Conservation (phyloP, 371 early-diverging fungal species). For the Mortierella sp. region DNA sequence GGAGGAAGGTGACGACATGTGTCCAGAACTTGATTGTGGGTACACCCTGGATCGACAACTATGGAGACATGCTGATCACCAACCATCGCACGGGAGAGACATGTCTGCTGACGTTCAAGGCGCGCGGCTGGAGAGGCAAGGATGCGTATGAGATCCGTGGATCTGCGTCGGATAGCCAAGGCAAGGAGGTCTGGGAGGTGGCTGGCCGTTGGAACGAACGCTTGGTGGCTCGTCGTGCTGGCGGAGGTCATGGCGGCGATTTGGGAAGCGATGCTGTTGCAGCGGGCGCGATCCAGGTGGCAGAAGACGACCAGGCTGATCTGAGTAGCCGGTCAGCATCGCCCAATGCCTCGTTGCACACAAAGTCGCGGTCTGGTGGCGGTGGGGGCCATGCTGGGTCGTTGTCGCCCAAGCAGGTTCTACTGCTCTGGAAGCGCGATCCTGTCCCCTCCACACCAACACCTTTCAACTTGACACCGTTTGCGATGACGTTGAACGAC, state of each 20-base stretch:
- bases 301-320: constrained; percentile 26
- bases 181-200: constrained; percentile 71
- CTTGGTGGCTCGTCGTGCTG: constrained; percentile 70
- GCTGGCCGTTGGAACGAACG: constrained; percentile 81
- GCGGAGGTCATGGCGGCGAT: constrained; percentile 42
- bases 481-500: constrained; percentile 84
- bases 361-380: constrained; percentile 30
- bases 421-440: constrained; percentile 77
- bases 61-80: constrained; percentile 82
- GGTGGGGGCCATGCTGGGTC: constrained; percentile 26
- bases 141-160: constrained; percentile 78
- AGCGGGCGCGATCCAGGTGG: constrained; percentile 40
- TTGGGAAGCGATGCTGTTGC: constrained; percentile 60
- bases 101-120: constrained; percentile 80
- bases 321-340: neutral
- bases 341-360: constrained; percentile 1
- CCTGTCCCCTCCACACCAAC: constrained; percentile 63
- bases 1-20: constrained; percentile 85
- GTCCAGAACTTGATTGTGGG: constrained; percentile 90
- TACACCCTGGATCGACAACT: constrained; percentile 84
- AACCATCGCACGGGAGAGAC: constrained; percentile 84
- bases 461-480: constrained; percentile 80
- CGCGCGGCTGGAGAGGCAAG: constrained; percentile 72
- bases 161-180: constrained; percentile 66
- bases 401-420: constrained; percentile 55